A percentile compares a stretch with the other conserved stretches of the same genome.
Conservation (phyloP, 176 grass and related monocot genomes). For the Aegilops bicornis region DNA sequence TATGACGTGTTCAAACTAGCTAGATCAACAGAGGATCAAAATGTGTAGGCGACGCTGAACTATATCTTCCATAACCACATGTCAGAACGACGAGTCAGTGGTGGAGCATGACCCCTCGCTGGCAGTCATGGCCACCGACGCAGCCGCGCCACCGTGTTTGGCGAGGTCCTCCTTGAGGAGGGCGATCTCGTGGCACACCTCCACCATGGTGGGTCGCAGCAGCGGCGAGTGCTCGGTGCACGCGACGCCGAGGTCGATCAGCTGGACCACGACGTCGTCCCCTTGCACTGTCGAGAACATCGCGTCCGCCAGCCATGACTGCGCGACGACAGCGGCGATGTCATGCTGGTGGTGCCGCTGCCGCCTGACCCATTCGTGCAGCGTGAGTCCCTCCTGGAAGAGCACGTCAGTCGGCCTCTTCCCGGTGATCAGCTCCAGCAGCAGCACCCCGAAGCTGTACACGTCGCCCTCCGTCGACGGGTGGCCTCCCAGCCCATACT, state of each 20-base stretch:
- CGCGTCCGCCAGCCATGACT: slow-evolving; percentile 47
- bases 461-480: slow-evolving; percentile 83
- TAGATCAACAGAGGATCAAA: not conserved
- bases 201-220: slow-evolving; percentile 65
- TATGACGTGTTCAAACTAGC: not conserved
- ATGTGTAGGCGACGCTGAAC: not conserved
- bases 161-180: slow-evolving; percentile 73
- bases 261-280: slow-evolving; percentile 46
- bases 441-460: slow-evolving; percentile 89
- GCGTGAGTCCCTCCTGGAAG: slow-evolving; percentile 82
- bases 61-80: not conserved
- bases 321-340: slow-evolving; percentile 44
- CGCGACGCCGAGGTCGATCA: slow-evolving; percentile 73
- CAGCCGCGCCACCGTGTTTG: slow-evolving; percentile 8
- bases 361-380: slow-evolving; percentile 82
- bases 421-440: slow-evolving; percentile 77
- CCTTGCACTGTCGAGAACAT: not conserved
- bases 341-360: slow-evolving; percentile 64
- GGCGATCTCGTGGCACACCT: slow-evolving; percentile 67
- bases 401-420: slow-evolving; percentile 80
- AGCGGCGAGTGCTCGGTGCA: slow-evolving; percentile 72
- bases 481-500: slow-evolving; percentile 85
- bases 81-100: slow-evolving; percentile 44
- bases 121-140: slow-evolving; percentile 28
- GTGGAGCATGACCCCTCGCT: slow-evolving; percentile 35